Base-by-base conservation (phyloP, 768 basidiomycete species). In the Boletus edulis region DNA sequence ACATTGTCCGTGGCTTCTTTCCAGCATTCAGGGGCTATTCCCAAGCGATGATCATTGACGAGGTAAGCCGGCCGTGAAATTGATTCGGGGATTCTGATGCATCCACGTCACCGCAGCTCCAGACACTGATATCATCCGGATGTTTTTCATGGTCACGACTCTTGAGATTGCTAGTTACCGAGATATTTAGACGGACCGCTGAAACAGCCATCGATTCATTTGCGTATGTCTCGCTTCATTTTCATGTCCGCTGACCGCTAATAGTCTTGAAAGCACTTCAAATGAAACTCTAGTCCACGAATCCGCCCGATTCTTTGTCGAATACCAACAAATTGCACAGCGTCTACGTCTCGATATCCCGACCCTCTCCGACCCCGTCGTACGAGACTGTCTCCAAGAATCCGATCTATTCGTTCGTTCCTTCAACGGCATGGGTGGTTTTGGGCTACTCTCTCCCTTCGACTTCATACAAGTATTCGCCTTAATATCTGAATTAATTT, bases 11-110 rank as follows among this genome's bases (percentile, higher is more conserved):
- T 61, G 91, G 89, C 57, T 73, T 87, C 55, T 84, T 91, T 65
- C 90, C 90, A 35, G 91, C 89, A 11, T 87, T 88, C 70, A 82
- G 88, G 72, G 86, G 88, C 57, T 92, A 90, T 75, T 91, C 91
- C 10, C 91, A 92, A 78, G 89, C 89, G 51, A 72, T 89, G 69
- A 88, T 92, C 61, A 84, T 92, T 60, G 86, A 93, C 72, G 89
- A 93, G 81, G 90, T 87, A 50, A 34, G 84, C 70, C 38, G 52
- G 22, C 47, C 53, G 39, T 48, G 50, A 57, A 57, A 57, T 60
- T 27, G 34, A 56, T 32, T 46, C 38, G 34, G 51, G 54, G 11
- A 18, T n/a, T 20, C 37, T 49, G 31, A 49, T 41, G 9, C 45
- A 56, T 37, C 41, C 45, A 34, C 32, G 7, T 34, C 48, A 27